Percentiles rank a stretch among this genome's conserved stretches.
Evolutionary conservation across 1,284 basidiomycete species (phyloP).

Genomic region (Cryptococcus sp.): DNA sequence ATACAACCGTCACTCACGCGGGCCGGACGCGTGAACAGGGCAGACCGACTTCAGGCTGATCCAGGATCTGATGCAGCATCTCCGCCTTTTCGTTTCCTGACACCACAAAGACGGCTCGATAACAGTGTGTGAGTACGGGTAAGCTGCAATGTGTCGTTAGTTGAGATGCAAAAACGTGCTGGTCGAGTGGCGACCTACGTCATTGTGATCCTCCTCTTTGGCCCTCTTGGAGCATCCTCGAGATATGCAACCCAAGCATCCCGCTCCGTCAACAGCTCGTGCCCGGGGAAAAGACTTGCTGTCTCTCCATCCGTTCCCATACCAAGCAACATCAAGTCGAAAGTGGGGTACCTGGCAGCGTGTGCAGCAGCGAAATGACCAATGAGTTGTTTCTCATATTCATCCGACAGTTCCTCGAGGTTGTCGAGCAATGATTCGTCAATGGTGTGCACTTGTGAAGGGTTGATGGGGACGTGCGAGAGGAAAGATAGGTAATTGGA

Average conservation of each 20-base stretch:
- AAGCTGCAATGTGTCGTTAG: conserved; percentile 31
- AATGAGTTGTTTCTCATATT: conserved; percentile 93
- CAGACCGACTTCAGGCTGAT: conserved; percentile 76
- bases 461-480: conserved; percentile 74
- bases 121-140: conserved; percentile 91
- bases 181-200: conserved; percentile 56
- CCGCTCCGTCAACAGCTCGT: conserved; percentile 77
- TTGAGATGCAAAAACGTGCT: neutral
- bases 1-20: conserved; percentile 50
- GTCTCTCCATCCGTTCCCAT: conserved; percentile 97
- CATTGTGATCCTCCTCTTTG: conserved; percentile 82
- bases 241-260: conserved; percentile 94
- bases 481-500: conserved; percentile 79
- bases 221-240: conserved; percentile 93
- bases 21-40: conserved; percentile 84
- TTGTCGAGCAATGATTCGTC: conserved; percentile 66
- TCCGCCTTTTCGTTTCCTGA: conserved; percentile 83
- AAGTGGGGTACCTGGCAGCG: conserved; percentile 88
- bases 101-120: conserved; percentile 84
- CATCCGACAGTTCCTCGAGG: conserved; percentile 79
- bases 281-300: conserved; percentile 91
- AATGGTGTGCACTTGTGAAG: conserved; percentile 81
- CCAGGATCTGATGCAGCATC: conserved; percentile 73
- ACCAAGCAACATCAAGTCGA: conserved; percentile 91
- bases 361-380: conserved; percentile 85